Evolutionary conservation across 1,139 yeast species (phyloP).

Genomic region (Yamadazyma spencermartinsiae): DNA sequence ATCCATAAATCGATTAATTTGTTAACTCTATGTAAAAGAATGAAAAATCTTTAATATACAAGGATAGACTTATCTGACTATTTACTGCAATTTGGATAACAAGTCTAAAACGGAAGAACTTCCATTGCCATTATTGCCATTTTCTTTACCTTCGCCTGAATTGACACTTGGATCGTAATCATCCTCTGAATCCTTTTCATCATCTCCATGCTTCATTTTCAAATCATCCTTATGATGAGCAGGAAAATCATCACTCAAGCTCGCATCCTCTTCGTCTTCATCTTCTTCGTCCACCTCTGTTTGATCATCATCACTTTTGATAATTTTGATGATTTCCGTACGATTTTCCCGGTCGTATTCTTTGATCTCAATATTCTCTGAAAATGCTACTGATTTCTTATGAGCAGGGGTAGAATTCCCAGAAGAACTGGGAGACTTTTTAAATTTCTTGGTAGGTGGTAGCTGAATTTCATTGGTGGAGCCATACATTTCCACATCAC

Average conservation of each 20-base stretch:
- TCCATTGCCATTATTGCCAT: constrained; percentile 9
- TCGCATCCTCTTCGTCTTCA: constrained; percentile 18
- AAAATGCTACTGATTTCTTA: constrained; percentile 44
- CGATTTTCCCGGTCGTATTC: constrained; percentile 43
- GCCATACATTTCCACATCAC: constrained; percentile 14
- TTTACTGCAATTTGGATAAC: constrained; percentile 33
- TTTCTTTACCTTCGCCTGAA: constrained; percentile 3
- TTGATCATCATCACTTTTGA: constrained; percentile 24
- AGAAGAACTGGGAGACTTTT: constrained; percentile 23
- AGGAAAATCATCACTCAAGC: constrained; percentile 21
- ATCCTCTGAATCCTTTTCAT: constrained; percentile 16
- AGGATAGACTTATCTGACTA: not conserved
- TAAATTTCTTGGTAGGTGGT: constrained; percentile 24
- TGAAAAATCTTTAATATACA: constrained; percentile 1
- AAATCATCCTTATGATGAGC: constrained; percentile 33
- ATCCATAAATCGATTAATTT: constrained; percentile 1
- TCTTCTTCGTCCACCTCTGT: constrained; percentile 20
- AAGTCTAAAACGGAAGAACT: constrained; percentile 25
- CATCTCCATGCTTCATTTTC: constrained; percentile 31
- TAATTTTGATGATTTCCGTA: constrained; percentile 23
- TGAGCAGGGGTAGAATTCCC: constrained; percentile 31
- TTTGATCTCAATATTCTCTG: constrained; percentile 47
- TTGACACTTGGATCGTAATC: constrained; percentile 20
- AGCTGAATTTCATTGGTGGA: constrained; percentile 6
- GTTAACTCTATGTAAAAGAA: constrained; percentile 1